Conservation (phyloP, 1,139 yeast genomes). For the Yamadazyma buinensis region DNA sequence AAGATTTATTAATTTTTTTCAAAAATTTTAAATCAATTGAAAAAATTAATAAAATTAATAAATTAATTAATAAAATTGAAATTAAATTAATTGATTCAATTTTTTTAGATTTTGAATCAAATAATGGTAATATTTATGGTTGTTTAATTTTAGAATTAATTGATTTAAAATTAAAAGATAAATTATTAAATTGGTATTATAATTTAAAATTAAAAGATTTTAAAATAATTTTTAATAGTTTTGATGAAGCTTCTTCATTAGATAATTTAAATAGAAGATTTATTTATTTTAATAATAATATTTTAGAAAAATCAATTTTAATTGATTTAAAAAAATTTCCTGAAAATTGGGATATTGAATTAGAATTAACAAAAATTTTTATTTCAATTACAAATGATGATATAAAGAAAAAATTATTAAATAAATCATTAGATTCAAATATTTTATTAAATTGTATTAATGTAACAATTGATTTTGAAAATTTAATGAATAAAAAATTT, state of each 20-base stretch:
- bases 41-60: conserved; percentile 70
- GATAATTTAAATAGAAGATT: conserved; percentile 82
- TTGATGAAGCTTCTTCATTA: conserved; percentile 91
- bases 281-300: conserved; percentile 66
- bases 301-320: conserved; percentile 59
- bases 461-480: conserved; percentile 66
- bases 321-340: conserved; percentile 57
- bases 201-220: conserved; percentile 70
- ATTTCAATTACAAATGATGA: conserved; percentile 71
- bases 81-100: conserved; percentile 67
- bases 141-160: conserved; percentile 70
- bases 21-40: conserved; percentile 80
- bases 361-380: conserved; percentile 58
- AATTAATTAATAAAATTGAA: conserved; percentile 61
- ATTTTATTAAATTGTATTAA: conserved; percentile 46
- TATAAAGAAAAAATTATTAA: conserved; percentile 36
- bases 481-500: conserved; percentile 59
- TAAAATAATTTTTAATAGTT: conserved; percentile 63
- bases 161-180: conserved; percentile 57
- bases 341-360: conserved; percentile 63
- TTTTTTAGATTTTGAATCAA: conserved; percentile 65
- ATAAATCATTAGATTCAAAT: conserved; percentile 32
- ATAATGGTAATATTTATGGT: conserved; percentile 43
- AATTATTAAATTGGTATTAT: conserved; percentile 72
- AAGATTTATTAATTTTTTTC: conserved; percentile 74